Evolutionary conservation across 768 basidiomycete genomes (phyloP).

Genomic region (Leccinum rimulosum): DNA sequence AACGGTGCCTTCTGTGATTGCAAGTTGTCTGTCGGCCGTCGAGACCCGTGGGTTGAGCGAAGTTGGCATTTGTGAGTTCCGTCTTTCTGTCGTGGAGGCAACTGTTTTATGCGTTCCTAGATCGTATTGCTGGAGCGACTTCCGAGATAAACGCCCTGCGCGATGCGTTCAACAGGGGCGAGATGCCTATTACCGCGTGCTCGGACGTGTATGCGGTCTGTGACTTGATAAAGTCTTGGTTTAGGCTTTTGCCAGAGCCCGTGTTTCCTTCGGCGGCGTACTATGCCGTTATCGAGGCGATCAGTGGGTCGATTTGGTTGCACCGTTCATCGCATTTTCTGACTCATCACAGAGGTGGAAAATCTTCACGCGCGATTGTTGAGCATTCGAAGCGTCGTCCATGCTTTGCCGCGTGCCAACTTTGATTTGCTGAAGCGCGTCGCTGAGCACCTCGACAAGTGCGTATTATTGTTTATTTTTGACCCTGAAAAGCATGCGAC

Average conservation of each 20-base stretch:
- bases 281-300: conserved; percentile 64
- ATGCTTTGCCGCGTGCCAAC: conserved; percentile 64
- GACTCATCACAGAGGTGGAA: conserved; percentile 52
- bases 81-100: background rate
- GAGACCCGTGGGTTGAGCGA: conserved; percentile 75
- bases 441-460: conserved; percentile 81
- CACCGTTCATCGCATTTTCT: background rate
- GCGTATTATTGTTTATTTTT: conserved; percentile 13
- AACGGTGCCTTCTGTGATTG: conserved; percentile 62
- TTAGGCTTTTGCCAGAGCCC: conserved; percentile 78
- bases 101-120: conserved; percentile 34
- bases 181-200: conserved; percentile 53
- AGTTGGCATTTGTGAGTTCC: conserved; percentile 77
- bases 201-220: conserved; percentile 83
- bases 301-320: conserved; percentile 46
- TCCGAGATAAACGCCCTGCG: conserved; percentile 67
- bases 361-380: conserved; percentile 65
- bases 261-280: conserved; percentile 72
- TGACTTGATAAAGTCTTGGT: conserved; percentile 83
- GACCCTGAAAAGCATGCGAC: background rate
- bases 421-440: conserved; percentile 80
- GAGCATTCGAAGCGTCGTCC: conserved; percentile 66
- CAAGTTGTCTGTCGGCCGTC: conserved; percentile 65
- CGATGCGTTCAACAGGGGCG: conserved; percentile 74
- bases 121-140: conserved; percentile 79